Percentiles rank a stretch among this genome's conserved stretches.
Conservation (phyloP, 805 yeast genomes). For the Starmerella bacillaris region DNA sequence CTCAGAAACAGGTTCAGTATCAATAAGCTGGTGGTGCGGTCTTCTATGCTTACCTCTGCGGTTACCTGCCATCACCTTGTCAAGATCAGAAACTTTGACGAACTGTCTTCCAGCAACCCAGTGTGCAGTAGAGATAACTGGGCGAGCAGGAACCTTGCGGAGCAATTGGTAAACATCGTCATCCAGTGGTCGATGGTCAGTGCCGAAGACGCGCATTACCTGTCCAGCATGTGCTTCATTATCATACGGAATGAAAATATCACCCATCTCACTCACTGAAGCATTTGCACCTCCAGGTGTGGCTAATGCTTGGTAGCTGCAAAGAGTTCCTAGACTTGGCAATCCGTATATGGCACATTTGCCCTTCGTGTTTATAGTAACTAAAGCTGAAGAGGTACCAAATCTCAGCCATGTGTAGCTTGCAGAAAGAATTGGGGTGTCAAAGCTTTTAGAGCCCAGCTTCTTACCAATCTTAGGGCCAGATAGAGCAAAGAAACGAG, state of each 20-base stretch:
- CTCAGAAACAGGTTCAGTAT: slow-evolving; percentile 6
- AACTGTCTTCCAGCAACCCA: slow-evolving; percentile 69
- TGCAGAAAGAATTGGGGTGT: slow-evolving; percentile 30
- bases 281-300: slow-evolving; percentile 4
- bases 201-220: slow-evolving; percentile 34
- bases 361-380: slow-evolving; percentile 18
- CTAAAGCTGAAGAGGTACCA: slow-evolving; percentile 27
- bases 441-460: slow-evolving; percentile 44
- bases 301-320: slow-evolving; percentile 11
- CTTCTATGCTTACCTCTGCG: slow-evolving; percentile 39
- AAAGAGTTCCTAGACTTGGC: slow-evolving; percentile 14
- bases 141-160: slow-evolving; percentile 56
- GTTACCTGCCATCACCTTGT: slow-evolving; percentile 53
- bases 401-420: slow-evolving; percentile 35
- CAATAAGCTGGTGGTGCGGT: slow-evolving; percentile 11
- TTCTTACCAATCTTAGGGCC: slow-evolving; percentile 37
- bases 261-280: slow-evolving; percentile 26
- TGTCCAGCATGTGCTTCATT: slow-evolving; percentile 35
- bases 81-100: slow-evolving; percentile 45
- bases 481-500: slow-evolving; percentile 44
- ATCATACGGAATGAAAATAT: slow-evolving; percentile 29
- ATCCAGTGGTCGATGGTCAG: slow-evolving; percentile 21
- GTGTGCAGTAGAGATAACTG: slow-evolving; percentile 57
- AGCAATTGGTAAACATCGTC: slow-evolving; percentile 46
- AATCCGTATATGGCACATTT: slow-evolving; percentile 15